Evolutionary conservation across 1,284 basidiomycete species (phyloP).

Genomic region (Moesziomyces antarcticus): DNA sequence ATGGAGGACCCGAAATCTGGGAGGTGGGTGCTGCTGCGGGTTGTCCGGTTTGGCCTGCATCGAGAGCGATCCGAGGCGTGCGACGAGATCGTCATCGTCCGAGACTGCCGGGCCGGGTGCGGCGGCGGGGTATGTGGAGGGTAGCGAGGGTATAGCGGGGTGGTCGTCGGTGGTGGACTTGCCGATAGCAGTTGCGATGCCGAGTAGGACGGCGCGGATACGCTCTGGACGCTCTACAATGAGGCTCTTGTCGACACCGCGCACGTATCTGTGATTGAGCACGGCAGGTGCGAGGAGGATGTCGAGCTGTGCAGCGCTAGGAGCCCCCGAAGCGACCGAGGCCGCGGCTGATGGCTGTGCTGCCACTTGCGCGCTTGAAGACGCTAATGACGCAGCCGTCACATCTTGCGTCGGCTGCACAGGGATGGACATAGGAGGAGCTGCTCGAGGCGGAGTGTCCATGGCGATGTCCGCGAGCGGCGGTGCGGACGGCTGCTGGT

Average conservation of each 20-base stretch:
- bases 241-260: constrained; percentile 58
- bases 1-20: constrained; percentile 39
- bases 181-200: constrained; percentile 52
- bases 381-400: background rate
- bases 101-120: background rate
- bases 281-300: constrained; percentile 60
- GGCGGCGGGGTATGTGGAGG: constrained; percentile 5
- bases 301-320: constrained; percentile 43
- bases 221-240: constrained; percentile 66
- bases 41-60: constrained; percentile 14
- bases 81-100: constrained; percentile 44
- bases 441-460: no score
- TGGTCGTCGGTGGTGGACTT: constrained; percentile 9
- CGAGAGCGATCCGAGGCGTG: constrained; percentile 42
- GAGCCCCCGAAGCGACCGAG: background rate
- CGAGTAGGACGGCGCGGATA: constrained; percentile 61
- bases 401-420: no score
- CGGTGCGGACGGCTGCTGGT: background rate
- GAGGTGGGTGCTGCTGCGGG: constrained; percentile 6
- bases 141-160: constrained; percentile 13
- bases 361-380: background rate
- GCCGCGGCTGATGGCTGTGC: background rate
- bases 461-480: no score
- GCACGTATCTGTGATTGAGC: constrained; percentile 62
- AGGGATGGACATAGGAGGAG: no score